Base-by-base conservation (phyloP, 176 grass and related monocot species). In the Puya raimondii region DNA sequence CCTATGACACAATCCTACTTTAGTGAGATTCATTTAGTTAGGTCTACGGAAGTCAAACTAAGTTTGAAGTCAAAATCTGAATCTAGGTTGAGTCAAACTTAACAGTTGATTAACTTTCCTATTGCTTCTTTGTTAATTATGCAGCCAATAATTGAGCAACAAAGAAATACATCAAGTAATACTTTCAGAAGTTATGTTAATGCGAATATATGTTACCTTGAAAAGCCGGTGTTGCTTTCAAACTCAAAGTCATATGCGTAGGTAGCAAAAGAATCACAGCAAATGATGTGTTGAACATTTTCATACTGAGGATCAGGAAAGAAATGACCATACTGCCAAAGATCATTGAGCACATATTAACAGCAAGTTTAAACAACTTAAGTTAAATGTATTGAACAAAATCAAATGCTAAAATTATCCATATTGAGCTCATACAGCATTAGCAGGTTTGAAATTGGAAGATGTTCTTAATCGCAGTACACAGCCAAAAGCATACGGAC, bases 211-310 rank as follows among this genome's bases (percentile, higher is more conserved):
- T 17, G 7, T 61, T 90, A 99, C 94, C 94, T 91, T 75, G 86
- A 90, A 82, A 93, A 99, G 26, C 89, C 94, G 9, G 80, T 78
- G 9, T 57, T 53, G 82, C 79, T 76, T n/a, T 21, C 23, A 71
- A 99, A 99, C 11, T 82, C 82, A 80, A 99, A 99, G 77, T 99
- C 94, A 82, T 99, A 99, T 48, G 89, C 89, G 80, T 93, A 99
- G 47, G 94, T 93, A 78, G 89, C 89, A 90, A 99, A 93, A 76
- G 94, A 93, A 86, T 99, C 94, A 48, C 94, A 99, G 66, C 94
- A 99, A 51, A 99, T 99, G 64, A 99, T 93, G 78, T 99, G 94
- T 74, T 99, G 94, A 70, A 99, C 94, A 78, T 91, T 88, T 82
- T 99, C 89, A 82, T 99, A 99, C 63, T 99, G 89, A 70, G 94